A percentile compares a stretch with the other conserved stretches of the same genome.
phyloP scores from a whole-genome alignment of 192 early-diverging fungal genomes.

The Ambispora gerdemannii region DNA sequence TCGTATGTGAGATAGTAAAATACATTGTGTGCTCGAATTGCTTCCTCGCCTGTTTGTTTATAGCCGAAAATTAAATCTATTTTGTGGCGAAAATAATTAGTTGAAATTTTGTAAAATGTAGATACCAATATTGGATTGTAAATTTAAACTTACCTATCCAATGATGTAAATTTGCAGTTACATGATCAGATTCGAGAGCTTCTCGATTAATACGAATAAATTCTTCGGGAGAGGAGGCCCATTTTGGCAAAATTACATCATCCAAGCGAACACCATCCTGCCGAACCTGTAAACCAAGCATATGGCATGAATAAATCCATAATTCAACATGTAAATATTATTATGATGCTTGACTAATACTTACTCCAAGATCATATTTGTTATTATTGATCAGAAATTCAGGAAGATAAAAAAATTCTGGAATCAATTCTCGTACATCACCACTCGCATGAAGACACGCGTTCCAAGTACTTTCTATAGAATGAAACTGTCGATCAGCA shows the following conservation, averaged over 20 bases:
- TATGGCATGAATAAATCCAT: too few relatives aligned
- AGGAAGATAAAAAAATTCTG: slow-evolving; percentile 89
- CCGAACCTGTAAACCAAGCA: slow-evolving; percentile 1
- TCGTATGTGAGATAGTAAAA: slow-evolving; percentile 74
- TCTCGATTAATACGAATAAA: slow-evolving; percentile 83
- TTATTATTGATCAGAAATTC: slow-evolving; percentile 74
- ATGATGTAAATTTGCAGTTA: slow-evolving; percentile 69
- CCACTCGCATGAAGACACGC: slow-evolving; percentile 49
- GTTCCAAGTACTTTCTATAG: slow-evolving; percentile 61
- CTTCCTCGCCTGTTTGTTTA: slow-evolving; percentile 73
- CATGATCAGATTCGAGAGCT: slow-evolving; percentile 70
- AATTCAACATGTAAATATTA: too few relatives aligned
- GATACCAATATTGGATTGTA: background rate
- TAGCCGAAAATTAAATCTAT: slow-evolving; percentile 87
- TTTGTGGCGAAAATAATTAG: background rate
- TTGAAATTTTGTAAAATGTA: background rate
- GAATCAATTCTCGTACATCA: slow-evolving; percentile 86
- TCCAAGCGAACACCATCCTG: slow-evolving; percentile 16
- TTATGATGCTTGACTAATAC: background rate
- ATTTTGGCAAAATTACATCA: slow-evolving; percentile 65
- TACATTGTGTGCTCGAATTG: slow-evolving; percentile 76
- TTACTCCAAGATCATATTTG: slow-evolving; percentile 50
- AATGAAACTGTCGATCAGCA: slow-evolving; percentile 71
- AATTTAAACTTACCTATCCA: slow-evolving; percentile 53
- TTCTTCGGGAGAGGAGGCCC: slow-evolving; percentile 73